A percentile compares a stretch with the other conserved stretches of the same genome.
Evolutionary conservation across 225 moss, liverwort and hornwort genomes (phyloP).

Genomic region (Pseudoscleropodium purum): DNA sequence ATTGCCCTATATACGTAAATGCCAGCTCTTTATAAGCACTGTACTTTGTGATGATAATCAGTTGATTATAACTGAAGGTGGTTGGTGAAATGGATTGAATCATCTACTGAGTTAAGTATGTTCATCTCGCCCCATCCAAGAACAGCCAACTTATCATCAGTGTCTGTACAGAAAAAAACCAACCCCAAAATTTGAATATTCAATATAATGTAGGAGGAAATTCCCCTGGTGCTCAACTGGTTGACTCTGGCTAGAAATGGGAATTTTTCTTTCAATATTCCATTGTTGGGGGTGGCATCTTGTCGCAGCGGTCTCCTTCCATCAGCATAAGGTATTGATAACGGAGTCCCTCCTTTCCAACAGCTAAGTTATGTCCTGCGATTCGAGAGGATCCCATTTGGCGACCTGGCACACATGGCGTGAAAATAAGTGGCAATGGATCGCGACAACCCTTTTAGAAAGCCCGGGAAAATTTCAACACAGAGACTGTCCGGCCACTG

Average conservation of each 20-base stretch:
- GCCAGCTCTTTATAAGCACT: not conserved
- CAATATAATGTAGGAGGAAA: not conserved
- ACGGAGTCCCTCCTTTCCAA: constrained; percentile 1
- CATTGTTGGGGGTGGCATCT: not conserved
- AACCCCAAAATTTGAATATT: not conserved
- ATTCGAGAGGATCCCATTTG: not conserved
- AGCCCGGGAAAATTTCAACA: constrained; percentile 12
- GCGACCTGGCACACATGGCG: not conserved
- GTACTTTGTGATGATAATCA: constrained; percentile 20
- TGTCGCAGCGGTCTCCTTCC: not conserved
- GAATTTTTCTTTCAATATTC: not conserved
- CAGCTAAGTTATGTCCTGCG: not conserved
- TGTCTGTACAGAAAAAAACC: not conserved
- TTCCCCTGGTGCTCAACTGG: no score
- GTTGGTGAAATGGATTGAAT: constrained; percentile 20
- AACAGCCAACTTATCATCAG: not conserved
- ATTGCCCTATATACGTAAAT: not conserved
- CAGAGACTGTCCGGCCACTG: not conserved
- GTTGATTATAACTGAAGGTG: constrained; percentile 19
- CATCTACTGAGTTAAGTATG: not conserved
- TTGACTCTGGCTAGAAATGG: no score
- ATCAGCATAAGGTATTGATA: not conserved
- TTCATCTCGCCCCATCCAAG: not conserved
- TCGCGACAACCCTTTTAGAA: not conserved
- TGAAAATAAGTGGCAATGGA: constrained; percentile 3